phyloP scores from a whole-genome alignment of 78 protist species.

The Parvularia atlantis region DNA sequence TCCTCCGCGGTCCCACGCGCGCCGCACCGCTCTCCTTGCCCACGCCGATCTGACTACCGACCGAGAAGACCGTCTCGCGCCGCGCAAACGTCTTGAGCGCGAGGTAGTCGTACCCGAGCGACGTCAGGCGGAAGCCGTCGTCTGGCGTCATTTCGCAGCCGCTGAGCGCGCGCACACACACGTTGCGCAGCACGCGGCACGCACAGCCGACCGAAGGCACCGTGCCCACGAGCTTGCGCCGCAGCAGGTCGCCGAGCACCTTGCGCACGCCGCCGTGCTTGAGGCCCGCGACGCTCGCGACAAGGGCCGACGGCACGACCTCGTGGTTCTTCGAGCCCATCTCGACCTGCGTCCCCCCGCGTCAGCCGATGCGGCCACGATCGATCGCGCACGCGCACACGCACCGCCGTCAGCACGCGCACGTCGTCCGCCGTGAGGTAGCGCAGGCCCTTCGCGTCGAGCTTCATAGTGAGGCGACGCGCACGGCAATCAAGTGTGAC shows the following conservation, averaged over 20 bases:
- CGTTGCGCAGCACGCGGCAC: not conserved
- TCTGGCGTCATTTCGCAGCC: conserved; percentile 9
- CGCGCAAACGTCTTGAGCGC: conserved; percentile 75
- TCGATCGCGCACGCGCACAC: not conserved
- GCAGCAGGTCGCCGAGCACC: conserved; percentile 41
- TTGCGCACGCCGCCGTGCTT: conserved; percentile 54
- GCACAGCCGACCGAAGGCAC: conserved; percentile 7
- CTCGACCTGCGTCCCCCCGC: conserved; percentile 23
- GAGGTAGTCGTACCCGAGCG: conserved; percentile 90
- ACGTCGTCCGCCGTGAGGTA: conserved; percentile 75
- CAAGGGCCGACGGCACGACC: conserved; percentile 73
- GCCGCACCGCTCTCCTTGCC: conserved; percentile 93
- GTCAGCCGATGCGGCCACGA: not conserved
- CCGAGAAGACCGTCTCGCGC: conserved; percentile 51
- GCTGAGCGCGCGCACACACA: not conserved
- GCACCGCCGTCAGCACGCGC: conserved; percentile 79
- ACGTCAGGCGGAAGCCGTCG: conserved; percentile 90
- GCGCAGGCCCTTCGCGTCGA: conserved; percentile 61
- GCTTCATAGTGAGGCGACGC: too few relatives aligned
- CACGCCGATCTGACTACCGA: conserved; percentile 92
- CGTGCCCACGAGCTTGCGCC: conserved; percentile 70
- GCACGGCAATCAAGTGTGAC: too few relatives aligned
- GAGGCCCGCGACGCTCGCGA: conserved; percentile 71
- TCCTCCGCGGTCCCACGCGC: too few relatives aligned
- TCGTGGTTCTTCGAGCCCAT: conserved; percentile 89